Percentiles rank a stretch among this genome's conserved stretches.
These are phyloP conservation scores for Diaporthe amygdali DNA, from an alignment of 2,329 filamentous ascomycete species.

Conservation along the genomic window DNA sequence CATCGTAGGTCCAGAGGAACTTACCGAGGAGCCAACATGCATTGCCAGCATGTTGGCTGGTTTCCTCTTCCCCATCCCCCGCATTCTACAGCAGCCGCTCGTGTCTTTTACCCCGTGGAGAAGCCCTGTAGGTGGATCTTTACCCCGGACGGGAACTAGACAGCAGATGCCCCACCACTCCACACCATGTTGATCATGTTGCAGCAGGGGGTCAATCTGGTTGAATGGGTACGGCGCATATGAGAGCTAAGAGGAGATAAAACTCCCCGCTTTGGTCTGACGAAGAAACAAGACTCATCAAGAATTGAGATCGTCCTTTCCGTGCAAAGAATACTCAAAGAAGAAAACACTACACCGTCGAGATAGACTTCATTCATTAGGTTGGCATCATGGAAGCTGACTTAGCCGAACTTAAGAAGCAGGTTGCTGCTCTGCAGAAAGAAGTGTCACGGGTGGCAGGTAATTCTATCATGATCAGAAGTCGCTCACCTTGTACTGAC, in stretches of 20 bases:
- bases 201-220: neutral
- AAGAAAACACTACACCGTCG: neutral
- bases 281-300: fast-evolving
- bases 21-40: neutral
- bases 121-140: constrained; percentile 3
- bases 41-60: neutral
- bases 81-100: neutral
- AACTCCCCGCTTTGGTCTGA: neutral
- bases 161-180: neutral
- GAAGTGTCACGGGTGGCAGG: constrained; percentile 41
- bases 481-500: neutral
- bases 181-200: neutral
- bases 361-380: neutral
- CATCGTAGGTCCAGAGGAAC: neutral
- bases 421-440: constrained; percentile 40
- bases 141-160: constrained; percentile 11
- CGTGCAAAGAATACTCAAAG: neutral
- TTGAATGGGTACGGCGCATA: neutral
- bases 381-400: constrained; percentile 38
- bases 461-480: neutral
- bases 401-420: constrained; percentile 41
- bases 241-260: neutral
- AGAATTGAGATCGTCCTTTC: neutral
- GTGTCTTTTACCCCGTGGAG: neutral
- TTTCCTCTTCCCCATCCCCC: neutral